Evolutionary conservation across 768 basidiomycete species (phyloP), one percentile per base, ranked within the genome.

Genomic region (Lentinula lateritia): DNA sequence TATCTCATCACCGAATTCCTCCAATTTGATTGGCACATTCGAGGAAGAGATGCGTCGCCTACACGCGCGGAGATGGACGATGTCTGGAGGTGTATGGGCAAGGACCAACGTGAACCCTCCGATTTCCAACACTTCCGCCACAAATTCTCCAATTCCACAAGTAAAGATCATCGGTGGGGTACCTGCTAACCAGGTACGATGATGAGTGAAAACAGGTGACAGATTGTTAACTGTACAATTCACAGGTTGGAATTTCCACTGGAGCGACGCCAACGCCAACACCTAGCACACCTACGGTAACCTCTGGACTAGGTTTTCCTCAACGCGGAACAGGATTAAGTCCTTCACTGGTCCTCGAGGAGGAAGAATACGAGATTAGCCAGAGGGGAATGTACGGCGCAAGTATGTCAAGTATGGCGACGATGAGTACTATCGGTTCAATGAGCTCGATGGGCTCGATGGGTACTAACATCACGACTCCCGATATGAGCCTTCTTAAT

Each of bases 31-130:
- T 23, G 83, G 81, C 23, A 85, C 82, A 28, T 93, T 89, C 64
- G 92, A 93, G 69, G 92, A 93, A 61, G 92, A 93, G 73, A 82
- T 92, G 59, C 78, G 83, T 61, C 74, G 89, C 66, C 67, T 93
- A 53, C 76, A 90, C 41, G 82, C 82, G 50, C 91, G 90, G 72
- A 78, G 90, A 57, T 93, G 92, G 91, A 79, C 85, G 2, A 80
- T 84, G 15, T 85, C 80, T 1, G 83, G 84, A n/a, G 84, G 83
- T 3, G 74, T 73, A 15, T 79, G 83, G 2, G 64, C 87, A 45
- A 79, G 87, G 61, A 89, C 87, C 43, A 87, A 52, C 12, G 50
- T 60, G 23, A 60, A 60, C 16, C 23, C 55, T 28, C 55, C 32
- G 4, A 28, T 42, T 1, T 3, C 55, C 10, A 39, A 34, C 6